phyloP scores from a whole-genome alignment of 176 grass and related monocot species.

The Cocos nucifera region DNA sequence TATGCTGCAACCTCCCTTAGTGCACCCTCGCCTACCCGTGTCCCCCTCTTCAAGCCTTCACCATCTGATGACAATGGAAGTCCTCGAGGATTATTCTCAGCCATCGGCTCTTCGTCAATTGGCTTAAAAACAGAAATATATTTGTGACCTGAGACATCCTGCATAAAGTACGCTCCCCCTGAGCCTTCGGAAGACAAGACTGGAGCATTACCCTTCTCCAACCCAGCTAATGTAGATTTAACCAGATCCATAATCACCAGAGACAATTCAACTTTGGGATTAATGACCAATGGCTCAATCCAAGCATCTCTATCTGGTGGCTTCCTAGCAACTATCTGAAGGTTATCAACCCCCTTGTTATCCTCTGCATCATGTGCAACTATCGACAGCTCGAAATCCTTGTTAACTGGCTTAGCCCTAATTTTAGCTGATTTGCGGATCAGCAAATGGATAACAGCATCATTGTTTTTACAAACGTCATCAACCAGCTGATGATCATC shows the following conservation, averaged over 20 bases:
- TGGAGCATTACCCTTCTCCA: constrained; percentile 8
- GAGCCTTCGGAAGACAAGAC: constrained; percentile 4
- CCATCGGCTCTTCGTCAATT: constrained; percentile 12
- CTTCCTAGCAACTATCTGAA: constrained; percentile 5
- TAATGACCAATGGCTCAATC: neutral
- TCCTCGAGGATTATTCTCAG: constrained; percentile 16
- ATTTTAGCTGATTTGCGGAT: neutral
- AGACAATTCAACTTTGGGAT: constrained; percentile 12
- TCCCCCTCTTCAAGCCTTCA: constrained; percentile 11
- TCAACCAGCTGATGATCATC: constrained; percentile 2
- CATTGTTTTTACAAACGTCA: constrained; percentile 8
- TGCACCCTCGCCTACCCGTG: constrained; percentile 8
- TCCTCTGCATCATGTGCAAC: neutral
- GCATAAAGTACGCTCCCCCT: constrained; percentile 12
- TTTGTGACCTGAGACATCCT: neutral
- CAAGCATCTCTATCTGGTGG: neutral
- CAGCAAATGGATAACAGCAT: constrained; percentile 10
- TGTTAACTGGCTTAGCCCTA: neutral
- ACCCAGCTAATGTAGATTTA: neutral
- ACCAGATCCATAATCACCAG: neutral
- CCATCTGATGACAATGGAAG: constrained; percentile 4
- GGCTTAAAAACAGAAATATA: constrained; percentile 7
- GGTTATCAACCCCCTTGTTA: constrained; percentile 8
- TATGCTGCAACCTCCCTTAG: constrained; percentile 12
- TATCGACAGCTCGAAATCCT: neutral